Evolutionary conservation across 306 rosid genomes (phyloP).

Genomic region (Oxytropis ochrocephala): DNA sequence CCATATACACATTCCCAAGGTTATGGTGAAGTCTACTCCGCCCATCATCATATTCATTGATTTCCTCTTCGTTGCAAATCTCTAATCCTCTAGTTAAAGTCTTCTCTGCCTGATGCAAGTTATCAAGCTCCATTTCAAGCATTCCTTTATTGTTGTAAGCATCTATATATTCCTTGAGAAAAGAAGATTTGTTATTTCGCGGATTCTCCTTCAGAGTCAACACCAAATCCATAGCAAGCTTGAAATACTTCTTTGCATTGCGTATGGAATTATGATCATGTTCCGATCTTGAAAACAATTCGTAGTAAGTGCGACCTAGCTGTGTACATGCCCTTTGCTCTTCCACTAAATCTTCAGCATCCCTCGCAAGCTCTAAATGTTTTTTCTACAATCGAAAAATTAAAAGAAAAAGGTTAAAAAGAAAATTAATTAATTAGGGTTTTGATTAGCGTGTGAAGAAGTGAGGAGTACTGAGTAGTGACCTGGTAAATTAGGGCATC

Average conservation of each 20-base stretch:
- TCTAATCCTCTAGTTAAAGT: constrained; percentile 44
- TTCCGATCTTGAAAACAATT: constrained; percentile 42
- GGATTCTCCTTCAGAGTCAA: constrained; percentile 54
- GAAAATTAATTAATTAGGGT: background rate
- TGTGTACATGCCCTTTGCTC: constrained; percentile 89
- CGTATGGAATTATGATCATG: constrained; percentile 55
- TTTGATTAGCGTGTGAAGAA: background rate
- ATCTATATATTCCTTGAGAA: constrained; percentile 69
- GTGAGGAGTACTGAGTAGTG: background rate
- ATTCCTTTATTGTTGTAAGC: constrained; percentile 80
- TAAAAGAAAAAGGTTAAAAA: background rate
- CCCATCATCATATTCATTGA: constrained; percentile 48
- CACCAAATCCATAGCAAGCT: constrained; percentile 67
- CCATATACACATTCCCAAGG: constrained; percentile 74
- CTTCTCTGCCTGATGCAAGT: constrained; percentile 58
- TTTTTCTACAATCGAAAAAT: constrained; percentile 45
- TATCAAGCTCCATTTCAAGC: constrained; percentile 87
- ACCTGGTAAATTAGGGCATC: constrained; percentile 79
- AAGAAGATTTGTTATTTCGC: constrained; percentile 35
- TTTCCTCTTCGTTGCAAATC: constrained; percentile 83
- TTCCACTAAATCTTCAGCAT: constrained; percentile 60
- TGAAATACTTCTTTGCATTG: constrained; percentile 78
- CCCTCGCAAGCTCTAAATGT: constrained; percentile 74
- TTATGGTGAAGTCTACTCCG: constrained; percentile 90
- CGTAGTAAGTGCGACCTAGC: constrained; percentile 84